phyloP scores from a whole-genome alignment of 179 eudicot genomes.

The Nepenthes alata region DNA sequence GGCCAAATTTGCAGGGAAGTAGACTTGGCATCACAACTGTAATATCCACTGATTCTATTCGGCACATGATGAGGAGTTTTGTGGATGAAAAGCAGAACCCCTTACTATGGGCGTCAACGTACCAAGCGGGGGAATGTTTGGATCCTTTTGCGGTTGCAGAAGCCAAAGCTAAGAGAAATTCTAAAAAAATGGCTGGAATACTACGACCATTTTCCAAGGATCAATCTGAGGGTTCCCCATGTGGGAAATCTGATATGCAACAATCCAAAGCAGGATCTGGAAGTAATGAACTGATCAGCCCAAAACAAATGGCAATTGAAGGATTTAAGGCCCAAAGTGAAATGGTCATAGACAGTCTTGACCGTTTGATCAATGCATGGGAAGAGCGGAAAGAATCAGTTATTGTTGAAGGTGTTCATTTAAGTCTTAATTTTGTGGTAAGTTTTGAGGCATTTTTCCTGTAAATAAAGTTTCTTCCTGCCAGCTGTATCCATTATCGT shows the following conservation, averaged over 20 bases:
- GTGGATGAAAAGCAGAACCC: constrained; percentile 92
- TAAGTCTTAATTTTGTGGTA: constrained; percentile 97
- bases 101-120: constrained; percentile 90
- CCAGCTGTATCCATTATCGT: background rate
- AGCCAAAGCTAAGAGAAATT: constrained; percentile 76
- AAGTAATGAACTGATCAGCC: constrained; percentile 46
- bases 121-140: constrained; percentile 83
- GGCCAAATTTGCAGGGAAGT: constrained; percentile 55
- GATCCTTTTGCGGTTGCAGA: constrained; percentile 87
- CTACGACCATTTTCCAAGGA: constrained; percentile 29
- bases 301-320: constrained; percentile 85
- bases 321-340: constrained; percentile 98
- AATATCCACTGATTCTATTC: constrained; percentile 86
- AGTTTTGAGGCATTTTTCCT: constrained; percentile 7
- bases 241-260: constrained; percentile 27
- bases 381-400: constrained; percentile 94
- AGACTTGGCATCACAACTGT: constrained; percentile 95
- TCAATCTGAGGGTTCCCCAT: constrained; percentile 23
- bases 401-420: constrained; percentile 89
- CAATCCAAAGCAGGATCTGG: constrained; percentile 26
- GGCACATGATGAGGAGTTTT: constrained; percentile 99
- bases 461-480: background rate
- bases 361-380: constrained; percentile 81
- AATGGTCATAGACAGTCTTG: constrained; percentile 97
- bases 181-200: constrained; percentile 47